phyloP scores from a whole-genome alignment of 2,329 filamentous ascomycete species.

The Endothia cerciana region DNA sequence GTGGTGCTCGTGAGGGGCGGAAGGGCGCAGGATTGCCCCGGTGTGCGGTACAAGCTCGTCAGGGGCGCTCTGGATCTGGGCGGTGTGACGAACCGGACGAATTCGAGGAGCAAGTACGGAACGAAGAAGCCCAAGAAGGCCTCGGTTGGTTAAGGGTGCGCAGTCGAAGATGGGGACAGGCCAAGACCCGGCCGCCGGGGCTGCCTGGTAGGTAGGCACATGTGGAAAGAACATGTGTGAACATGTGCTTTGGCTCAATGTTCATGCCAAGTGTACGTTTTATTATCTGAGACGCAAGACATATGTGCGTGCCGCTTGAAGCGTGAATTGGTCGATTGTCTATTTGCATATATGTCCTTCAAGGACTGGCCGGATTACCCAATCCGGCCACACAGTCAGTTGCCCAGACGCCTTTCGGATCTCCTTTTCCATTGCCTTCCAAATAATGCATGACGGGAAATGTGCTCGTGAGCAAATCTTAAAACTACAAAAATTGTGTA shows the following conservation, averaged over 20 bases:
- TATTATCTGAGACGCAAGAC: background rate
- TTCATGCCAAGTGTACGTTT: conserved; percentile 1
- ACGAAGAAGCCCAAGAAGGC: conserved; percentile 97
- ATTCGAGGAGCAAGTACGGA: conserved; percentile 92
- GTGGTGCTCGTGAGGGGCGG: conserved; percentile 96
- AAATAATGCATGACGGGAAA: conserved; percentile 15
- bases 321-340: conserved; percentile 1
- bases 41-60: conserved; percentile 94
- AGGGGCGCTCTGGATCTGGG: conserved; percentile 93
- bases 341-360: conserved; percentile 5
- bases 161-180: background rate
- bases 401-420: conserved; percentile 26
- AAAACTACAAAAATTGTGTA: conserved; percentile 12
- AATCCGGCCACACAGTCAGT: conserved; percentile 18
- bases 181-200: background rate
- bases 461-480: conserved; percentile 6
- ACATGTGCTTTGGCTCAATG: background rate
- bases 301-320: background rate
- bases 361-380: conserved; percentile 18
- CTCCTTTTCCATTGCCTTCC: conserved; percentile 16
- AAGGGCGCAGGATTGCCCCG: conserved; percentile 93
- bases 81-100: conserved; percentile 83
- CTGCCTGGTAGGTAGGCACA: background rate
- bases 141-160: conserved; percentile 48
- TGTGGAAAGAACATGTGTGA: background rate